phyloP scores from a whole-genome alignment of 495 filamentous ascomycete species.

The Astrothelium subdiscretum region DNA sequence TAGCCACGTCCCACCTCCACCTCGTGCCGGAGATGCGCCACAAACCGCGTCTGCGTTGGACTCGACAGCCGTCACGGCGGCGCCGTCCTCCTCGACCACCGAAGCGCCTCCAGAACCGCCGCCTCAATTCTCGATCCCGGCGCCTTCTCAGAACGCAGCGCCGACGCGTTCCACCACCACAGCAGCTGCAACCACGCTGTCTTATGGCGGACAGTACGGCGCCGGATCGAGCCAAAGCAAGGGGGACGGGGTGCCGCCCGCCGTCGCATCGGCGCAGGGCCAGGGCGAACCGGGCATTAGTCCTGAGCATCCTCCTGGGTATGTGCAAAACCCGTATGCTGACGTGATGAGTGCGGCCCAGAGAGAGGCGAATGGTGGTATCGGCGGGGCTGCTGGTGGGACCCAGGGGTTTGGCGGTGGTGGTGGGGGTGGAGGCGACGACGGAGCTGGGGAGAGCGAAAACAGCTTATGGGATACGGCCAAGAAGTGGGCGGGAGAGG shows the following conservation, averaged over 20 bases:
- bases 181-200: not conserved
- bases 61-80: not conserved
- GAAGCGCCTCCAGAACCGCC: slow-evolving; percentile 2
- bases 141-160: slow-evolving; percentile 15
- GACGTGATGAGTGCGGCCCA: slow-evolving; percentile 29
- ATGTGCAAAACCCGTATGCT: slow-evolving; percentile 46
- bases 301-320: slow-evolving; percentile 39
- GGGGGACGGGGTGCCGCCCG: slow-evolving; percentile 9
- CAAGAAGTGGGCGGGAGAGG: slow-evolving; percentile 49
- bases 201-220: not conserved
- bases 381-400: slow-evolving; percentile 18
- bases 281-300: not conserved
- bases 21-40: slow-evolving; percentile 30
- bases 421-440: slow-evolving; percentile 37
- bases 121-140: slow-evolving; percentile 11
- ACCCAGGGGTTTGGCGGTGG: too few relatives aligned
- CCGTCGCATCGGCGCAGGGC: slow-evolving; percentile 15
- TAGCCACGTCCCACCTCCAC: slow-evolving; percentile 42
- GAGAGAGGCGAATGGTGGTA: slow-evolving; percentile 8
- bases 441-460: slow-evolving; percentile 47
- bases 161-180: slow-evolving; percentile 22
- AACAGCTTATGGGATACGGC: slow-evolving; percentile 36
- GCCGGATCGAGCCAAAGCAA: slow-evolving; percentile 1
- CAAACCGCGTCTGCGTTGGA: not conserved
- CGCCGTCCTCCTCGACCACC: not conserved